phyloP scores from a whole-genome alignment of 2,329 filamentous ascomycete species.

The Bipolaris cookei region DNA sequence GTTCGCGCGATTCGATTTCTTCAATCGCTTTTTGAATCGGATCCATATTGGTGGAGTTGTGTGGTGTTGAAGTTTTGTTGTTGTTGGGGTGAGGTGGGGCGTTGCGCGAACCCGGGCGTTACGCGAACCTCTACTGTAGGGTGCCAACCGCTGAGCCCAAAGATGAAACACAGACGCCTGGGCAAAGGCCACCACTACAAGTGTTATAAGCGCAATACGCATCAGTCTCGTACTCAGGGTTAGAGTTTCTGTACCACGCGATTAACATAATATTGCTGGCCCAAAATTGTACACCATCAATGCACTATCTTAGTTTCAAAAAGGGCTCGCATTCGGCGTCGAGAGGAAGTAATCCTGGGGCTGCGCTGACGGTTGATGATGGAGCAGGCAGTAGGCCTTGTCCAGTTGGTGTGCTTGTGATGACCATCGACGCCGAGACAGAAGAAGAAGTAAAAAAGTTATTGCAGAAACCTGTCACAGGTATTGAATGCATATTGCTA shows the following conservation, averaged over 20 bases:
- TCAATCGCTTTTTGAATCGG: too few relatives aligned
- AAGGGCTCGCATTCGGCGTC: slow-evolving; percentile 24
- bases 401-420: slow-evolving; percentile 1
- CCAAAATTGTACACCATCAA: slow-evolving; percentile 2
- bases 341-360: slow-evolving; percentile 24
- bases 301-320: slow-evolving; percentile 19
- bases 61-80: too few relatives aligned
- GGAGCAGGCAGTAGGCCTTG: slow-evolving; percentile 13
- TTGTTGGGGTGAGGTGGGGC: too few relatives aligned
- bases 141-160: background rate
- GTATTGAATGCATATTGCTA: slow-evolving; percentile 31
- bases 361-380: slow-evolving; percentile 19
- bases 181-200: background rate
- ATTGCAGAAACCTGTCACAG: slow-evolving; percentile 30
- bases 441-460: slow-evolving; percentile 11
- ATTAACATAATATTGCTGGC: background rate
- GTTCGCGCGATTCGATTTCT: too few relatives aligned
- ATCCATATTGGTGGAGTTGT: too few relatives aligned
- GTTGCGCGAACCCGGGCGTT: too few relatives aligned
- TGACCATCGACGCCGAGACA: slow-evolving; percentile 10
- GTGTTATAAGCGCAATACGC: background rate
- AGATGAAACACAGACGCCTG: background rate
- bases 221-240: background rate
- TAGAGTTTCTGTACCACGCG: background rate
- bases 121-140: too few relatives aligned